phyloP scores from a whole-genome alignment of 2,329 filamentous ascomycete genomes.

The Aspergillus tanneri region DNA sequence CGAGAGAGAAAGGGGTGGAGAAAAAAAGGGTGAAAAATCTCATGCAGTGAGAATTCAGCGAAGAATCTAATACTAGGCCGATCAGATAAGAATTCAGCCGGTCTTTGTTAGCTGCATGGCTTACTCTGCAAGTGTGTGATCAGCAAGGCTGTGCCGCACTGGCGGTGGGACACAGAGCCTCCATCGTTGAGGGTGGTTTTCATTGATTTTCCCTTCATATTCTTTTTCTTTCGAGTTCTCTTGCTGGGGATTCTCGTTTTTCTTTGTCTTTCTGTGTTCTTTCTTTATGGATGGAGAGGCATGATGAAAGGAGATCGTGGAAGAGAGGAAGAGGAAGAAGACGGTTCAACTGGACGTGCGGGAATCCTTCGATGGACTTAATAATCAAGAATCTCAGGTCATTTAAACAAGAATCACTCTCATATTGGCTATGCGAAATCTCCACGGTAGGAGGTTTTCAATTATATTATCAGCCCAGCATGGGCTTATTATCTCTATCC shows the following conservation, averaged over 20 bases:
- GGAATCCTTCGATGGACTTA: not conserved
- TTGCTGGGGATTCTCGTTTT: not conserved
- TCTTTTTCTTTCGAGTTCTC: not conserved
- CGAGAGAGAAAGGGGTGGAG: slow-evolving; percentile 14
- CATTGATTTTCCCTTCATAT: slow-evolving; percentile 9
- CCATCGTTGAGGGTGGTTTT: not conserved
- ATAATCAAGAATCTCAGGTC: not conserved
- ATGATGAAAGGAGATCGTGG: not conserved
- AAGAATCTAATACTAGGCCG: slow-evolving; percentile 8
- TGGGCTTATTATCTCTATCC: slow-evolving; percentile 22
- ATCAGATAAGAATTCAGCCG: slow-evolving; percentile 11
- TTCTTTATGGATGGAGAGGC: not conserved
- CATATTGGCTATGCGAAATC: not conserved
- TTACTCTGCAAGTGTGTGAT: too few species aligned
- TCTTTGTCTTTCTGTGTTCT: not conserved
- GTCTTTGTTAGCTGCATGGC: slow-evolving; percentile 4
- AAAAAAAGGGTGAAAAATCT: slow-evolving; percentile 8
- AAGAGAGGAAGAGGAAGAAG: not conserved
- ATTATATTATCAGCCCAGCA: slow-evolving; percentile 14
- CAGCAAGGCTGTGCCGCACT: not conserved
- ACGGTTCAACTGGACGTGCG: not conserved
- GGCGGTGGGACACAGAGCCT: not conserved
- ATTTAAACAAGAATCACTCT: not conserved
- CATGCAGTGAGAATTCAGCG: slow-evolving; percentile 4
- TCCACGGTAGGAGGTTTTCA: not conserved